A percentile compares a stretch with the other conserved stretches of the same genome.
phyloP scores from a whole-genome alignment of 768 basidiomycete species.

The Exsudoporus frostii region DNA sequence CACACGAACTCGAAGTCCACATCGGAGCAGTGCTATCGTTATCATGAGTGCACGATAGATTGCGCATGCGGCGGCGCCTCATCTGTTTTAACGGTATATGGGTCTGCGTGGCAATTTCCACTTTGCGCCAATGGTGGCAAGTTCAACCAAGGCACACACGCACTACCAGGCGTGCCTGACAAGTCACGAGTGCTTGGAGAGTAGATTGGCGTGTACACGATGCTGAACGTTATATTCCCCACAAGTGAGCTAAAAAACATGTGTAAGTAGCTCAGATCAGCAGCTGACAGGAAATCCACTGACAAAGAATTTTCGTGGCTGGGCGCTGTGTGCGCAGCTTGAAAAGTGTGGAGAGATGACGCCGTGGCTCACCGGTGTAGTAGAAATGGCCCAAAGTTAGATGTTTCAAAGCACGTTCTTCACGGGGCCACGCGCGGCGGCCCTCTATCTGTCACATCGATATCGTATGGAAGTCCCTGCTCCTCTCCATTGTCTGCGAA shows the following conservation, averaged over 20 bases:
- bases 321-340: background rate
- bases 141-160: conserved; percentile 7
- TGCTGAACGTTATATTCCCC: conserved; percentile 23
- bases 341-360: background rate
- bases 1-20: background rate
- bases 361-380: background rate
- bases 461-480: conserved; percentile 6
- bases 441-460: conserved; percentile 7
- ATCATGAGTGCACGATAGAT: background rate
- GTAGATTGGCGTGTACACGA: conserved; percentile 9
- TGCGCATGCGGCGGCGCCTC: background rate
- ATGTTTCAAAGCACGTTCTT: conserved; percentile 5
- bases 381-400: conserved; percentile 1
- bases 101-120: background rate
- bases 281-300: background rate
- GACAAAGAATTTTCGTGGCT: background rate
- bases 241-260: conserved; percentile 23
- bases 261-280: conserved; percentile 14
- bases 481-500: conserved; percentile 1
- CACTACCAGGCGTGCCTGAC: background rate
- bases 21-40: background rate
- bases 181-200: conserved; percentile 4
- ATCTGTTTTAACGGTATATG: background rate
- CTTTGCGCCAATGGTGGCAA: background rate
- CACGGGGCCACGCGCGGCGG: conserved; percentile 7